These are phyloP conservation scores for Verticillium zaregamsianum DNA, from an alignment of 2,329 filamentous ascomycete genomes.

Conservation along the genomic window DNA sequence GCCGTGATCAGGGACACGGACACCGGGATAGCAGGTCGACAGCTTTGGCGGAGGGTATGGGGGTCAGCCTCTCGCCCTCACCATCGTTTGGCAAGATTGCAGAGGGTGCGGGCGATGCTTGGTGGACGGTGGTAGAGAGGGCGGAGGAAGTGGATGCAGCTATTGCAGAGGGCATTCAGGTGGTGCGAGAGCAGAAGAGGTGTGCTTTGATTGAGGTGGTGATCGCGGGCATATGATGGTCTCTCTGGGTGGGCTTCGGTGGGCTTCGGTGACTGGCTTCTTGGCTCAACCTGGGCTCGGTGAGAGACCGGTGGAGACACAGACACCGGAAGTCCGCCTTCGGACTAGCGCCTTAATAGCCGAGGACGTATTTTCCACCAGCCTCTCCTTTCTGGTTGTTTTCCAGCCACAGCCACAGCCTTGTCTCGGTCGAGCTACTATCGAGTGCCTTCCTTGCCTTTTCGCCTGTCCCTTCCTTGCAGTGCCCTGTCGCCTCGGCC, in stretches of 20 bases:
- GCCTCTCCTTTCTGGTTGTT: neutral
- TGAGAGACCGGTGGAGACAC: neutral
- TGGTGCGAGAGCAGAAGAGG: slow-evolving; percentile 12
- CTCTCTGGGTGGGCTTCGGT: neutral
- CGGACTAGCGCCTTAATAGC: neutral
- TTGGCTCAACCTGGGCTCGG: neutral
- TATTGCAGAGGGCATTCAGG: slow-evolving; percentile 11
- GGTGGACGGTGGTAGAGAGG: slow-evolving; percentile 11
- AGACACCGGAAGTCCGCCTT: neutral
- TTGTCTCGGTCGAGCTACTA: neutral
- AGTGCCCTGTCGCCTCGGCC: neutral
- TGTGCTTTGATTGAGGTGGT: slow-evolving; percentile 14
- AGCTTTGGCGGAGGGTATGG: slow-evolving; percentile 12
- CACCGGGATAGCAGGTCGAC: neutral
- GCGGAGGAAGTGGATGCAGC: slow-evolving; percentile 10
- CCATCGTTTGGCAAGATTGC: slow-evolving; percentile 17
- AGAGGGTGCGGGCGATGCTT: slow-evolving; percentile 15
- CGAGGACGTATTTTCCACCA: neutral
- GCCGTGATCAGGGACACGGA: neutral
- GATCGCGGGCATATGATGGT: slow-evolving; percentile 9
- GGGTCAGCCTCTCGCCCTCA: slow-evolving; percentile 12
- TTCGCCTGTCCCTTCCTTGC: neutral
- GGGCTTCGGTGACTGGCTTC: neutral
- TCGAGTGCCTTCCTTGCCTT: neutral
- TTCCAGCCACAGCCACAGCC: neutral